phyloP scores from a whole-genome alignment of 2,329 filamentous ascomycete genomes.

The Xylaria arbuscula region DNA sequence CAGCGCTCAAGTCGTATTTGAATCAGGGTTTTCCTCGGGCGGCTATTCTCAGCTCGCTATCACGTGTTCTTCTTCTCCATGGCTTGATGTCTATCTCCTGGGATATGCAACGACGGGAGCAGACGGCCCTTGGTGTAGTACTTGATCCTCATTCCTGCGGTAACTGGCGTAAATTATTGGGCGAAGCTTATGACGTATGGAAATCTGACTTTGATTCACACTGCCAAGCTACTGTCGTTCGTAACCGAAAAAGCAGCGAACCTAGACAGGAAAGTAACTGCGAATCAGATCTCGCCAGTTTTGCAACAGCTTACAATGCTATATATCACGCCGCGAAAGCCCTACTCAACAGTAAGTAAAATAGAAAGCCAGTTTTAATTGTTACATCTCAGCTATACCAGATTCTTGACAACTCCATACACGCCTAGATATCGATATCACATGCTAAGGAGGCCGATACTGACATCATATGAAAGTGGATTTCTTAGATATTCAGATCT shows the following conservation, averaged over 20 bases:
- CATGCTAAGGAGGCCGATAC: neutral
- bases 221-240: slow-evolving; percentile 51
- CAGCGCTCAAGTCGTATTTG: slow-evolving; percentile 67
- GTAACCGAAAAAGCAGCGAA: slow-evolving; percentile 37
- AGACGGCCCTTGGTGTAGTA: slow-evolving; percentile 65
- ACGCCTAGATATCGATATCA: neutral
- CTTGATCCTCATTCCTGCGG: slow-evolving; percentile 35
- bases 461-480: slow-evolving; percentile 52
- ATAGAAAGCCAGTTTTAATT: neutral
- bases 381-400: neutral
- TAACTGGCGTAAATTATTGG: slow-evolving; percentile 63
- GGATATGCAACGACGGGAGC: slow-evolving; percentile 71
- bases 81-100: slow-evolving; percentile 72
- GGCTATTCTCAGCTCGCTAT: slow-evolving; percentile 60
- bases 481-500: slow-evolving; percentile 71
- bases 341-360: slow-evolving; percentile 58
- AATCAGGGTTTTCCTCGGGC: slow-evolving; percentile 55
- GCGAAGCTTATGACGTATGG: slow-evolving; percentile 67
- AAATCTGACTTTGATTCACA: slow-evolving; percentile 67
- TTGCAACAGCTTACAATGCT: slow-evolving; percentile 62
- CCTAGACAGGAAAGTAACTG: slow-evolving; percentile 36
- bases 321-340: slow-evolving; percentile 70
- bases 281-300: slow-evolving; percentile 51
- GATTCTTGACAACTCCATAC: neutral
- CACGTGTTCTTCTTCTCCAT: slow-evolving; percentile 66